These are phyloP conservation scores for Mortierella sp. DNA, from an alignment of 371 early-diverging fungal species.

Conservation along the genomic window DNA sequence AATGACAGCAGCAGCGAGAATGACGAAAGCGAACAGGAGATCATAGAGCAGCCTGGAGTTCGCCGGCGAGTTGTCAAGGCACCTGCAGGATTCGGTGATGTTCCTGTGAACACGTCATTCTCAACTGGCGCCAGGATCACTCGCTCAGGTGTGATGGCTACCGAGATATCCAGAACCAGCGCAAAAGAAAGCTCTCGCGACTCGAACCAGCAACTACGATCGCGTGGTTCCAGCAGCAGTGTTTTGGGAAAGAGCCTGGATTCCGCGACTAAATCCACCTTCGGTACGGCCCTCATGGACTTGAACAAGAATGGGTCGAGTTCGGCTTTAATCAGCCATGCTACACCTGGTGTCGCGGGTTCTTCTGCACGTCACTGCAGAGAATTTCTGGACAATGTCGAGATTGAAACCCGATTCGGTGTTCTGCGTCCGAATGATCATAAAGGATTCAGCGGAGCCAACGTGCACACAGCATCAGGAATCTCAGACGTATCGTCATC, in stretches of 20 bases:
- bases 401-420: constrained; percentile 42
- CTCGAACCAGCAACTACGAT: no score
- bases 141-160: neutral
- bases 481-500: no score
- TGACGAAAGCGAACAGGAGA: neutral
- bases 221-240: neutral
- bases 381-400: constrained; percentile 10
- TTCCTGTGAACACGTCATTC: neutral
- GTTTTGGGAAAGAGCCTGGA: neutral
- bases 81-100: neutral
- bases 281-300: neutral
- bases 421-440: constrained; percentile 10
- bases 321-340: constrained; percentile 11
- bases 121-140: neutral
- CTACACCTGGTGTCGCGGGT: constrained; percentile 14
- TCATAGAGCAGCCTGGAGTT: neutral
- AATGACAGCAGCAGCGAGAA: neutral
- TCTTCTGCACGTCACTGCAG: neutral
- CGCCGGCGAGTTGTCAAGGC: constrained; percentile 1
- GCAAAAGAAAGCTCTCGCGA: no score
- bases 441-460: constrained; percentile 27
- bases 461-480: no score
- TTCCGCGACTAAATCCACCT: neutral
- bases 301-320: constrained; percentile 34
- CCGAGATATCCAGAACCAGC: no score